Evolutionary conservation across 768 basidiomycete genomes (phyloP), one percentile per base, ranked within the genome.

Genomic region (Tricholoma matsutake): DNA sequence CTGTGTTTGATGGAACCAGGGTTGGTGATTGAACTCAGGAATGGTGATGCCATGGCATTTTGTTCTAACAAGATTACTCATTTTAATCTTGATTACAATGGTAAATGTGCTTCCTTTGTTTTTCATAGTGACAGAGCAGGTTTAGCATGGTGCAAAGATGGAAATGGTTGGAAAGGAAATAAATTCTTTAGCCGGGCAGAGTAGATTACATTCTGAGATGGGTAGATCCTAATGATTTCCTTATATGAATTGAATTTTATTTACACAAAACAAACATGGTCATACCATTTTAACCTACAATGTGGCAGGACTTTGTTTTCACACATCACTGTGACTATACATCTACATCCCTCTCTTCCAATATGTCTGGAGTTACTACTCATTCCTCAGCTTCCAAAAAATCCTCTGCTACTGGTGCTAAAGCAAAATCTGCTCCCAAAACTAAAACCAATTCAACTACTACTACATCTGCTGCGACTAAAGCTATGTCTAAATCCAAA

Each of bases 31-130:
- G n/a, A n/a, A n/a, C n/a, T n/a, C n/a, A n/a, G n/a, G n/a, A n/a
- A n/a, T 31, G 73, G 70, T 54, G 69, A 74, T 61, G 41, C 63
- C 2, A 14, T 69, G 13, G 61, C 68, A n/a, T 72, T 73, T 62
- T 29, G 61, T 34, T 73, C 72, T 28, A 25, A 39, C 43, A 29
- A 65, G 4, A 57, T 68, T 5, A 68, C 60, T 31, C 70, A 73
- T 56, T 71, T 68, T 43, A 72, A 72, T 60, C 45, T 67, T 37
- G 63, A 68, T 49, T 68, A 57, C 54, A 57, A 49, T 29, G 71
- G 69, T 14, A n/a, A 34, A 6, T 49, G 66, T 20, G 62, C 53
- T 7, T 72, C 68, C n/a, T 34, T 70, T 1, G 69, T 70, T 52
- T 59, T 67, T 28, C 66, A 68, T 53, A 60, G 63, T 28, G 66